Evolutionary conservation across 2,329 filamentous ascomycete genomes (phyloP).

Genomic region (Cladorrhinum sp.): DNA sequence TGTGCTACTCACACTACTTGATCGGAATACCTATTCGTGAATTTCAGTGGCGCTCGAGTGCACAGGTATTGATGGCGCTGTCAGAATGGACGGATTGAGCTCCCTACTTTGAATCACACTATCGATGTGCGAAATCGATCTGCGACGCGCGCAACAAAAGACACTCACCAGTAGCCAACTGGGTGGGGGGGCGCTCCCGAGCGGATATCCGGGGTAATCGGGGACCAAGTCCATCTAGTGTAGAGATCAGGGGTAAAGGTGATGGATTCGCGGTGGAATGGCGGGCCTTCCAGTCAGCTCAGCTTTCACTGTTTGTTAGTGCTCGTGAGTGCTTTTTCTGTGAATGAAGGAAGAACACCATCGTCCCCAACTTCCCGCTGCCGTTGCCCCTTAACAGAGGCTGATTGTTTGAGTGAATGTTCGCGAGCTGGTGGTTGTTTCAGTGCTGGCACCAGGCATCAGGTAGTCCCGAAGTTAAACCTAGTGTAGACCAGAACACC

Average conservation of each 20-base stretch:
- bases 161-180: background rate
- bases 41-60: background rate
- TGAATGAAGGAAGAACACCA: background rate
- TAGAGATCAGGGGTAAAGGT: background rate
- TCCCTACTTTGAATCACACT: background rate
- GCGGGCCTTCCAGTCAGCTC: background rate
- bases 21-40: background rate
- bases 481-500: background rate
- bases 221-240: constrained; percentile 6
- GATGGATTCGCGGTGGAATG: constrained; percentile 1
- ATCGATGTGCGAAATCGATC: background rate
- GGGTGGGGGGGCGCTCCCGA: background rate
- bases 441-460: constrained; percentile 3
- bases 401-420: background rate
- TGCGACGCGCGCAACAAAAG: background rate
- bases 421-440: constrained; percentile 5
- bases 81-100: background rate
- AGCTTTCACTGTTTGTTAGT: background rate
- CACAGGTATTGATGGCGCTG: background rate
- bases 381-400: background rate
- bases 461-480: background rate
- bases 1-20: background rate
- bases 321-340: background rate
- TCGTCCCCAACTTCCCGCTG: background rate
- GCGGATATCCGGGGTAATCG: constrained; percentile 9